Conservation (phyloP, 768 basidiomycete species). For the Termitomyces sp. region DNA sequence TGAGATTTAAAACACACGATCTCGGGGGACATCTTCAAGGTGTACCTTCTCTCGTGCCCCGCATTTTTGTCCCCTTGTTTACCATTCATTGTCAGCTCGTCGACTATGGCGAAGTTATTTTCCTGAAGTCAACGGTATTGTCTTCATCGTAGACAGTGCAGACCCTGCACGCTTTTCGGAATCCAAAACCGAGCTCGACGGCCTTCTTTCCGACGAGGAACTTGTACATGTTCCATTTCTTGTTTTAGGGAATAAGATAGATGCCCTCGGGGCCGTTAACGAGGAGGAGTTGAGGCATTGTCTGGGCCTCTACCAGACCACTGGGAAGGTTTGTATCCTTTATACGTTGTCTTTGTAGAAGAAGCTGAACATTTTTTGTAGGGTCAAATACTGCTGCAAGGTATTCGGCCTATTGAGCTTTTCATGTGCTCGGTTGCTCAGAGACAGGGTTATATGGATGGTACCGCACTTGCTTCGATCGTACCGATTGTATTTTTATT, state of each 20-base stretch:
- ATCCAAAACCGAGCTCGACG: conserved; percentile 95
- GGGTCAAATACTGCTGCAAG: conserved; percentile 95
- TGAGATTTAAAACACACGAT: conserved; percentile 98
- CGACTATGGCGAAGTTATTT: conserved; percentile 99
- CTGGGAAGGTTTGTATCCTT: conserved; percentile 76
- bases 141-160: conserved; percentile 96
- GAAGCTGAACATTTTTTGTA: conserved; percentile 21
- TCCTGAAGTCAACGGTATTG: conserved; percentile 97
- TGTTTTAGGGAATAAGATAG: conserved; percentile 98
- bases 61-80: background rate
- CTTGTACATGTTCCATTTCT: conserved; percentile 96
- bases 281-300: conserved; percentile 96
- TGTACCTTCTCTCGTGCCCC: conserved; percentile 19
- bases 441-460: conserved; percentile 97
- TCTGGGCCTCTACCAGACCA: conserved; percentile 97
- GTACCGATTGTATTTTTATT: background rate
- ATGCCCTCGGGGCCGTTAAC: conserved; percentile 90
- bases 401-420: conserved; percentile 96
- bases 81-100: conserved; percentile 50
- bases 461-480: conserved; percentile 28
- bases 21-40: conserved; percentile 97
- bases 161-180: conserved; percentile 95
- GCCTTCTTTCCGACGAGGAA: conserved; percentile 91
- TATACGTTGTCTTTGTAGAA: conserved; percentile 1
- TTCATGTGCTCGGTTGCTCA: conserved; percentile 99